Evolutionary conservation across 2,329 filamentous ascomycete genomes (phyloP).

Genomic region (Pestalotiopsis sp.): DNA sequence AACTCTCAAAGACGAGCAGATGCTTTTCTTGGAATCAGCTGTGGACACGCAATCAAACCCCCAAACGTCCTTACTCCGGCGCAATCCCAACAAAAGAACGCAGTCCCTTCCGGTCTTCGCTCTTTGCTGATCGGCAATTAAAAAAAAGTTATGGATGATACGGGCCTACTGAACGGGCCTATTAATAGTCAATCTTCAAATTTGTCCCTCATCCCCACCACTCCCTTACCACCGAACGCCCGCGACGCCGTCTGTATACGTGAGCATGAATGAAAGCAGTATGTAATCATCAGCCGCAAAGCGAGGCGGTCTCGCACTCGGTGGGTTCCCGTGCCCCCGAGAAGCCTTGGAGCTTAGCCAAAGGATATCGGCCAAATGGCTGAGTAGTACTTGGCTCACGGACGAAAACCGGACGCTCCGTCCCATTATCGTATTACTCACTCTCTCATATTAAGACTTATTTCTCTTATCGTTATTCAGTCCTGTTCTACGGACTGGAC

Average conservation of each 20-base stretch:
- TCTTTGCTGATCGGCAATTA: not conserved
- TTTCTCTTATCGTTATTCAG: not conserved
- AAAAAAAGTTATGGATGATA: not conserved
- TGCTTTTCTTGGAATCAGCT: not conserved
- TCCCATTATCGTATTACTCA: constrained; percentile 12
- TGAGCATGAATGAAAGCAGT: not conserved
- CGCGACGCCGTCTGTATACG: not conserved
- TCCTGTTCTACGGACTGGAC: not conserved
- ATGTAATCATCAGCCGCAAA: not conserved
- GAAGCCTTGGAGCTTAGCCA: not conserved
- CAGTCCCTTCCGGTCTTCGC: not conserved
- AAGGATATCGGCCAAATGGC: not conserved
- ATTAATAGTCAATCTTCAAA: not conserved
- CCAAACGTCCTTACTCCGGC: not conserved
- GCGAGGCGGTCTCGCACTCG: not conserved
- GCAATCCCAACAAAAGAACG: not conserved
- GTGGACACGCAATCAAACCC: not conserved
- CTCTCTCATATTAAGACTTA: not conserved
- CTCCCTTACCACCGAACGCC: not conserved
- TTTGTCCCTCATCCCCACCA: not conserved
- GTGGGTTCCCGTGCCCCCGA: not conserved
- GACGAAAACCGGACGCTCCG: constrained; percentile 10
- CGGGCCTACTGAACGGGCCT: not conserved
- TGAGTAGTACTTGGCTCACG: not conserved
- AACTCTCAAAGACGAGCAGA: not conserved